phyloP scores from a whole-genome alignment of 1,139 yeast genomes.

The Taphrina wiesneri region DNA sequence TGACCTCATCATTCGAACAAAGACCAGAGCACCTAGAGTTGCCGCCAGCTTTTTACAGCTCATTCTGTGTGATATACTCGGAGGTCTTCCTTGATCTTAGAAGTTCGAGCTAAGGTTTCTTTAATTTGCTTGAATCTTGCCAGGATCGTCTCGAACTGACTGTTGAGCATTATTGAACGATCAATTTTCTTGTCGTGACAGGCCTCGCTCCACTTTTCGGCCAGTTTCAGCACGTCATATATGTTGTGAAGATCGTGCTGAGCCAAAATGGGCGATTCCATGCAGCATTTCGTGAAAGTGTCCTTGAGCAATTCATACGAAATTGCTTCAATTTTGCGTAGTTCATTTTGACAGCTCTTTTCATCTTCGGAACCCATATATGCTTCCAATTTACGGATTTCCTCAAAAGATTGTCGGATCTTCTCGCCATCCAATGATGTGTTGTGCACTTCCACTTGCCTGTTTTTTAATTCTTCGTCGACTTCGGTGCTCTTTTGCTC shows the following conservation, averaged over 20 bases:
- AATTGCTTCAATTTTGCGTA: not conserved
- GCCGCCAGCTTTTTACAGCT: no score
- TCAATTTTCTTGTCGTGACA: not conserved
- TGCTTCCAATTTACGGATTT: not conserved
- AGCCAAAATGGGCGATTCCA: slow-evolving; percentile 12
- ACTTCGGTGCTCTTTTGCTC: not conserved
- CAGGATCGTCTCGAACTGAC: not conserved
- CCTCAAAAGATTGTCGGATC: not conserved
- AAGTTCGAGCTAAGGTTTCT: not conserved
- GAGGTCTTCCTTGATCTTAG: not conserved
- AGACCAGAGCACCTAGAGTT: no score
- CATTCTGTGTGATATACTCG: not conserved
- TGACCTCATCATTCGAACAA: no score
- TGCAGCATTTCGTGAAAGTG: not conserved
- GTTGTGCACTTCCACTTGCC: not conserved
- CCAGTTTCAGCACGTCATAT: not conserved
- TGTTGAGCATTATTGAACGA: not conserved
- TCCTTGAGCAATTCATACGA: not conserved
- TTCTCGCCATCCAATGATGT: not conserved
- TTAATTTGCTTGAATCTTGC: not conserved
- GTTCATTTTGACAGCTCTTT: not conserved
- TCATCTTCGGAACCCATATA: not conserved
- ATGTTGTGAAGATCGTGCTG: not conserved
- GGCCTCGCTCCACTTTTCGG: not conserved
- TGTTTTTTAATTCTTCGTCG: no score